phyloP scores from a whole-genome alignment of 768 basidiomycete species.

The Lactarius akahatsu region DNA sequence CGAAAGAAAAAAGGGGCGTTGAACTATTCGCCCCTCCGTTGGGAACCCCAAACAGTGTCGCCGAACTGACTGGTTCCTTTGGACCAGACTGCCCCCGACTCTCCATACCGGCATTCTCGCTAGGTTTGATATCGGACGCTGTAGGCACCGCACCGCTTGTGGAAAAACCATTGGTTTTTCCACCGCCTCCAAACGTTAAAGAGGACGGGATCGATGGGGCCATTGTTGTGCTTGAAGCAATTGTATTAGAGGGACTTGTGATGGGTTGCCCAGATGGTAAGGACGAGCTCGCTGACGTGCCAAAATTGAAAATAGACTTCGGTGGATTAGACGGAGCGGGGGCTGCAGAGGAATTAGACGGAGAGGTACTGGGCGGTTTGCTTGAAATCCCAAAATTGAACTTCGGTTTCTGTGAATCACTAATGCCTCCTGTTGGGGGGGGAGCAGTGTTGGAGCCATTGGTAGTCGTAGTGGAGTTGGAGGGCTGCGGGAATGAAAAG shows the following conservation, averaged over 20 bases:
- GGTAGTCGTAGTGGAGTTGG: slow-evolving; percentile 2
- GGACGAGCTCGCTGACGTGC: neutral
- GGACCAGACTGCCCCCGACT: slow-evolving; percentile 13
- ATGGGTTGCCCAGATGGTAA: slow-evolving; percentile 10
- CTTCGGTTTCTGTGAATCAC: slow-evolving; percentile 25
- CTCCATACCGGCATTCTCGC: neutral
- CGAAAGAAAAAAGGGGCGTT: slow-evolving; percentile 17
- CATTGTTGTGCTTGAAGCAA: slow-evolving; percentile 4
- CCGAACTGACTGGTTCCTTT: neutral
- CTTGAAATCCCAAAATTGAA: slow-evolving; percentile 30
- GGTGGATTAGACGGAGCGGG: slow-evolving; percentile 12
- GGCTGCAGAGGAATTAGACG: slow-evolving; percentile 18
- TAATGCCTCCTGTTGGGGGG: slow-evolving; percentile 10
- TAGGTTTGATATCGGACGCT: neutral
- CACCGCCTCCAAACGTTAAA: slow-evolving; percentile 14
- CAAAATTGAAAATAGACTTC: slow-evolving; percentile 17
- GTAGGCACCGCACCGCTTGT: neutral
- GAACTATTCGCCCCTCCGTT: neutral
- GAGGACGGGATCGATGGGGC: neutral
- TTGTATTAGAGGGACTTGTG: slow-evolving; percentile 19
- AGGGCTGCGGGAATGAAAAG: slow-evolving; percentile 14
- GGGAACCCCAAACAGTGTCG: slow-evolving; percentile 5
- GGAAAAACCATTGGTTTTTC: slow-evolving; percentile 7
- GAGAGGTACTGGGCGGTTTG: slow-evolving; percentile 19
- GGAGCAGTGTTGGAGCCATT: slow-evolving; percentile 14